Percentiles rank a stretch among this genome's conserved stretches.
Conservation (phyloP, 2,329 filamentous ascomycete species). For the Fusarium tricinctum region DNA sequence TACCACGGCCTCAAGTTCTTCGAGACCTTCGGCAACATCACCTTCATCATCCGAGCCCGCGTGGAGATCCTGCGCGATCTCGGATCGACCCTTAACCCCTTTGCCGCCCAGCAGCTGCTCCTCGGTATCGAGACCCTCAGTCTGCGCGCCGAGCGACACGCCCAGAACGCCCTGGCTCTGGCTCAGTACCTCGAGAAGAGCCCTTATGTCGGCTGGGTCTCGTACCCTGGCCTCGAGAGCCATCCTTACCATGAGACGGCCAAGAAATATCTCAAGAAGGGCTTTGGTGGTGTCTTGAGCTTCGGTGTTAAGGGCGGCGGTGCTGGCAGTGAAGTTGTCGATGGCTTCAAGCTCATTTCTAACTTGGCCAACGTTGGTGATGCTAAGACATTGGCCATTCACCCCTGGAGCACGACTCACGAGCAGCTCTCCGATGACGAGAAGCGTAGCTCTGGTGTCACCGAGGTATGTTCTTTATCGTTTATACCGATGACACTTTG, state of each 20-base stretch:
- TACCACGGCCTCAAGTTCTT: conserved; percentile 96
- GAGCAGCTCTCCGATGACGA: conserved; percentile 90
- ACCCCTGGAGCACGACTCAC: conserved; percentile 96
- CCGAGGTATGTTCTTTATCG: conserved; percentile 66
- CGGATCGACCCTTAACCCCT: conserved; percentile 86
- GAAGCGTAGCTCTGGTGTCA: conserved; percentile 83
- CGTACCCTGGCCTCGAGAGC: conserved; percentile 88
- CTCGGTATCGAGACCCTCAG: conserved; percentile 92
- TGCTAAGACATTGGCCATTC: conserved; percentile 93
- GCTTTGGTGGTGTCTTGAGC: conserved; percentile 90
- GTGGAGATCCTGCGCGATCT: conserved; percentile 93
- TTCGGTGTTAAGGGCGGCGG: conserved; percentile 94
- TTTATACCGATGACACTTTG: background rate
- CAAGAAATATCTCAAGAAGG: conserved; percentile 87
- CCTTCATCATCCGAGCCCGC: conserved; percentile 86
- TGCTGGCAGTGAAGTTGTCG: conserved; percentile 87
- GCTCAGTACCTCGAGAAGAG: conserved; percentile 88
- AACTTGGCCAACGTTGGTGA: conserved; percentile 98
- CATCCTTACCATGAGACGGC: conserved; percentile 85
- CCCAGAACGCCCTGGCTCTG: conserved; percentile 82
- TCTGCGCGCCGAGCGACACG: conserved; percentile 87
- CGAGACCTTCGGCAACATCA: conserved; percentile 87
- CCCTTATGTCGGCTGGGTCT: conserved; percentile 90
- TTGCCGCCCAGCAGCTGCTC: conserved; percentile 91
- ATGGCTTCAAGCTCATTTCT: conserved; percentile 94